Evolutionary conservation across 176 grass and related monocot genomes (phyloP).

Genomic region (Zoysia japonica): DNA sequence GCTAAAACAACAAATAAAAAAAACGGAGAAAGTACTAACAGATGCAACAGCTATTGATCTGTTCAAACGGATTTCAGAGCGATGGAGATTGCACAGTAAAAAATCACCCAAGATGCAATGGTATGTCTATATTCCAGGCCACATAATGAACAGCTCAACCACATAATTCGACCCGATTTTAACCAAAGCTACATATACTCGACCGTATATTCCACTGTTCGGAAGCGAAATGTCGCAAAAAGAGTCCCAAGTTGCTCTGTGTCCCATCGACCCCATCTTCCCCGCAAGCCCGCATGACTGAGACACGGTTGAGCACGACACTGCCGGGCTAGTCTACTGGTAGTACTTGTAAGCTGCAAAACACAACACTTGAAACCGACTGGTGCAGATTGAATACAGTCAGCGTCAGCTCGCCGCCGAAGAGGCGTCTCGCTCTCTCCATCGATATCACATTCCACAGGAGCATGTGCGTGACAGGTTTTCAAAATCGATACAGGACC

Average conservation of each 20-base stretch:
- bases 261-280: background rate
- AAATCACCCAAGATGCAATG: background rate
- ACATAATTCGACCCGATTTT: background rate
- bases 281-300: background rate
- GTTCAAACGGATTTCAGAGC: background rate
- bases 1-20: too few species aligned
- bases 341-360: background rate
- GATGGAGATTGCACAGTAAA: background rate
- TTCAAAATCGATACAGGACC: too few species aligned
- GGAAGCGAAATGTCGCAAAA: background rate
- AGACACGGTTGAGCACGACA: background rate
- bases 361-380: background rate
- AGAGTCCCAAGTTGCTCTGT: background rate
- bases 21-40: too few species aligned
- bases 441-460: background rate
- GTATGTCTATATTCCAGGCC: background rate
- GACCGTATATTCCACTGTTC: background rate
- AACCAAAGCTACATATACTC: background rate
- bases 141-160: background rate
- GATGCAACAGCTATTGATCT: too few species aligned
- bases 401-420: background rate
- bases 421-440: background rate
- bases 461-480: too few species aligned
- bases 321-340: too few species aligned
- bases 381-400: background rate